Evolutionary conservation across 176 grass and related monocot genomes (phyloP), one percentile per base, ranked within the genome.

Genomic region (Raddia guianensis): DNA sequence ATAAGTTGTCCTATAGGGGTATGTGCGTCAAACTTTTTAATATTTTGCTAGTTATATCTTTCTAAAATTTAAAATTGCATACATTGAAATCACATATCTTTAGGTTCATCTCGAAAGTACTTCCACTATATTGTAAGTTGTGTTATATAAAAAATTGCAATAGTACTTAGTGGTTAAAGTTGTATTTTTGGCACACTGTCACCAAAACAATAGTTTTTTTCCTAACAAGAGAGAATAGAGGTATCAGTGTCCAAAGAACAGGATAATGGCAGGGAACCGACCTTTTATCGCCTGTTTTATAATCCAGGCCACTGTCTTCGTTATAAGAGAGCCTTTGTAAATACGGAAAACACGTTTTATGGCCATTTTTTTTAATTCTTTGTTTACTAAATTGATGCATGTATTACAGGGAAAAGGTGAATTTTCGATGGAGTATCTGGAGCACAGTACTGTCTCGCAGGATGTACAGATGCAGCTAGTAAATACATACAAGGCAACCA

Each of bases 341-440:
- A 54, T 42, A 61, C 11, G 32, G 20, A 42, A 18, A 60, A 76
- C 3, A 14, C 52, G 70, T 49, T 12, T 50, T 13, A 63, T 47
- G 40, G 8, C 8, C 1, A 13, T 10, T 60, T 74, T 67, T 66
- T 66, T 77, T 71, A 50, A 33, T 63, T 51, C 35, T 15, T 63
- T 43, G 46, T 57, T 68, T 79, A 67, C 16, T 48, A 75, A 65
- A 78, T 67, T 83, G 1, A 62, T 81, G 8, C 58, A 43, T 46
- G 12, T 47, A 8, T 19, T 69, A 15, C 83, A 98, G 95, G 95
- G 95, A 18, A 98, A 98, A 87, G 95, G 95, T 11, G 95, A 98
- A 86, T 98, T 98, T 91, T 91, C 95, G 7, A 98, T 98, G 95
- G 95, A 98, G 84, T 98, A 98, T 83, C 71, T 93, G 40, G 92